These are phyloP conservation scores for Ceratocystis papillata DNA, from an alignment of 2,329 filamentous ascomycete species.

Conservation along the genomic window DNA sequence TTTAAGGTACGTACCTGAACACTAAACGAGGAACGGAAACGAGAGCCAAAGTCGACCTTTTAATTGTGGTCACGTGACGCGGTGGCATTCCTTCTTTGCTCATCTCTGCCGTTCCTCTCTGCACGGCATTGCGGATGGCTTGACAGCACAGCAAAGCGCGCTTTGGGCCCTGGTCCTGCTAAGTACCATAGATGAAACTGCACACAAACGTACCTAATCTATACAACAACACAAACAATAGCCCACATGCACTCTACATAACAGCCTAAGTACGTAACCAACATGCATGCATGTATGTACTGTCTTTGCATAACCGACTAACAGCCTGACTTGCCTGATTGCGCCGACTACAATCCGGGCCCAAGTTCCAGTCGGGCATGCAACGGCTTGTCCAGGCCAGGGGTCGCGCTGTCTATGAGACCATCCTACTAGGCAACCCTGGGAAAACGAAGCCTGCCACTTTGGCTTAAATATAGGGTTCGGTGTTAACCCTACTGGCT, in stretches of 20 bases:
- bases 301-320: background rate
- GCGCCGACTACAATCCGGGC: background rate
- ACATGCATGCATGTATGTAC: background rate
- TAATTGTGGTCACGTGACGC: background rate
- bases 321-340: background rate
- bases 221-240: background rate
- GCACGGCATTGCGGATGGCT: background rate
- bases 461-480: background rate
- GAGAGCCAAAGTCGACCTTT: background rate
- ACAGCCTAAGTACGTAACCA: too few species aligned
- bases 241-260: background rate
- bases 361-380: background rate
- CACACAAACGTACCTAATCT: too few species aligned
- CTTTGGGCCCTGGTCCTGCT: background rate
- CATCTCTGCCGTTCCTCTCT: background rate
- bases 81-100: background rate
- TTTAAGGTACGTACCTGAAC: background rate
- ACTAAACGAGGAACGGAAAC: background rate
- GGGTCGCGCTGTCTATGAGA: background rate
- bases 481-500: background rate
- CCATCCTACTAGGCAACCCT: background rate
- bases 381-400: background rate
- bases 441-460: background rate
- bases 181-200: too few species aligned
- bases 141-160: background rate